These are phyloP conservation scores for Scutellaria barbata DNA, from an alignment of 257 asterid genomes.

Conservation along the genomic window DNA sequence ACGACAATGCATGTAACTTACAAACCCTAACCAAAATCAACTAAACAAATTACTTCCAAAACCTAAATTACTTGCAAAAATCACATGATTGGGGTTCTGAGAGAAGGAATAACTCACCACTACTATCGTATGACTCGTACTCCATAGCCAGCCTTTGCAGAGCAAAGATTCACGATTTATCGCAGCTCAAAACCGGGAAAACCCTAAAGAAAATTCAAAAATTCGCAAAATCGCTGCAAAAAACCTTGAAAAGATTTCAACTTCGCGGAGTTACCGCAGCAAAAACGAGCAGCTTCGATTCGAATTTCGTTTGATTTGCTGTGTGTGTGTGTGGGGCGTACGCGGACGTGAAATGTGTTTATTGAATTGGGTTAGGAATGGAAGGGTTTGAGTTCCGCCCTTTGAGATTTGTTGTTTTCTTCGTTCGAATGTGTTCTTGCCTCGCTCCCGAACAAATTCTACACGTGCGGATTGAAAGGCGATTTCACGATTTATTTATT, in stretches of 20 bases:
- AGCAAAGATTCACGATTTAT: slow-evolving; percentile 36
- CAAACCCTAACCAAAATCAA: slow-evolving; percentile 31
- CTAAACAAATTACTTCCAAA: slow-evolving; percentile 21
- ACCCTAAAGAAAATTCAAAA: slow-evolving; percentile 28
- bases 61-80: slow-evolving; percentile 2
- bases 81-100: neutral
- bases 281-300: slow-evolving; percentile 28
- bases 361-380: slow-evolving; percentile 40
- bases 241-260: slow-evolving; percentile 14
- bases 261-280: slow-evolving; percentile 31
- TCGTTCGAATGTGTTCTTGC: slow-evolving; percentile 37
- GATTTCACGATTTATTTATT: neutral
- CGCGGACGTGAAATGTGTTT: slow-evolving; percentile 63
- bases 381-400: slow-evolving; percentile 56
- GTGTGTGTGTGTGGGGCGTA: slow-evolving; percentile 26
- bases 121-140: slow-evolving; percentile 68
- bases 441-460: slow-evolving; percentile 28
- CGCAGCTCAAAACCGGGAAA: slow-evolving; percentile 33
- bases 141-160: slow-evolving; percentile 62
- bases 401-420: slow-evolving; percentile 33
- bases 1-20: slow-evolving; percentile 37
- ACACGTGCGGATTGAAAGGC: slow-evolving; percentile 32
- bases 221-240: slow-evolving; percentile 18
- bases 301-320: slow-evolving; percentile 39
- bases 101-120: slow-evolving; percentile 55